Base-by-base conservation (phyloP, 163 green algal genomes). In the Coccomyxa subellipsoidea region DNA sequence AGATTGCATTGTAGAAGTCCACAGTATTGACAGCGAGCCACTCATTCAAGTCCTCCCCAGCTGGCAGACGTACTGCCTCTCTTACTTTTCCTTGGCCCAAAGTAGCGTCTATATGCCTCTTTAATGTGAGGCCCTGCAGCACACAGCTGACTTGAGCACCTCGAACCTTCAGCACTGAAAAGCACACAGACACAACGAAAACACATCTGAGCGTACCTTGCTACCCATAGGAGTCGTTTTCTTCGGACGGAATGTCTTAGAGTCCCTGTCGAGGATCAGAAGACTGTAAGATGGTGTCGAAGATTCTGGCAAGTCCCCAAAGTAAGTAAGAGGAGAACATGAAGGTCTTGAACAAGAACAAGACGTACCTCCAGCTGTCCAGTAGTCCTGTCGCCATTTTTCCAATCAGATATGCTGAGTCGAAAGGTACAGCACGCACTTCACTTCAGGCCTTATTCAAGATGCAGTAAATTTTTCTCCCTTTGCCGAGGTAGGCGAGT, bases 1-100 rank as follows among this genome's bases (percentile, higher is more conserved):
- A 97, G 79, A 98, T 89, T 12, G 97, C 94, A 81, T 99, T 99
- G 92, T 97, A 99, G 78, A 99, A 99, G 85, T 99, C 94, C 9
- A 98, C 96, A 7, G 90, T 97, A 87, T 98, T 98, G 66, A 98
- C 95, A 27, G 95, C 95, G 75, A 98, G 85, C 93, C 94, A 98
- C 80, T 98, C 95, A 71, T 96, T 93, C 9, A 98, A 69, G 84
- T 99, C 96, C 79, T 99, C 96, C 0, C 96, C 95, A 3, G 89
- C 89, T 18, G 95, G 94, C 79, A 98, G 87, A 76, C 90, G 84
- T 27, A 98, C 93, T 54, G 94, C 94, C 40, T 96, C 91, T 47
- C 93, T 82, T 1, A 97, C 87, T 73, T 96, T 95, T 2, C 94
- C 94, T 4, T 89, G 95, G 23, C 95, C 95, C 7, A 98, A 88